A percentile compares a stretch with the other conserved stretches of the same genome.
Evolutionary conservation across 2,329 filamentous ascomycete species (phyloP).

Genomic region (Colletotrichum karsti): DNA sequence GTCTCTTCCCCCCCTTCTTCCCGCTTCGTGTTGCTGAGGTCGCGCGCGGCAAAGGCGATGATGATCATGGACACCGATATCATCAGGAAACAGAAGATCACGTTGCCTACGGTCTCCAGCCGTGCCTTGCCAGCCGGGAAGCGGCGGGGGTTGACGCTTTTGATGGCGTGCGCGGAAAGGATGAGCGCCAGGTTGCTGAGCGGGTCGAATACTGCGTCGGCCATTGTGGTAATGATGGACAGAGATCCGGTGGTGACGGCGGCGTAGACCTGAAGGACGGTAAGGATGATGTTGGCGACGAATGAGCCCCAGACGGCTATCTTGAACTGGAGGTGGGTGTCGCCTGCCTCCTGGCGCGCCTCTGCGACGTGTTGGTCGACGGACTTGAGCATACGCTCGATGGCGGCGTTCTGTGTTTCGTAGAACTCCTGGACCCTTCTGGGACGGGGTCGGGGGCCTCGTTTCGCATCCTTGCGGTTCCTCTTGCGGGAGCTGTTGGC

Average conservation of each 20-base stretch:
- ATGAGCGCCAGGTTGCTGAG: constrained; percentile 88
- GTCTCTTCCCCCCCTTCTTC: constrained; percentile 55
- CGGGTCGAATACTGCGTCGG: constrained; percentile 94
- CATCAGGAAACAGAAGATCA: constrained; percentile 97
- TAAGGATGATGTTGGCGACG: constrained; percentile 80
- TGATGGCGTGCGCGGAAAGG: constrained; percentile 85
- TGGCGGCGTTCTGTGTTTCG: constrained; percentile 89
- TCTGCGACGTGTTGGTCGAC: constrained; percentile 90
- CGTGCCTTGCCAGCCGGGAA: constrained; percentile 94
- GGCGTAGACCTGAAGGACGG: constrained; percentile 85
- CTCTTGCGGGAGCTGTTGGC: constrained; percentile 85
- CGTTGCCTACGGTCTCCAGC: constrained; percentile 95
- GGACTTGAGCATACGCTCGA: constrained; percentile 88
- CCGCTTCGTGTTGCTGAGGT: constrained; percentile 62
- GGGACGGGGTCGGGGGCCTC: constrained; percentile 42
- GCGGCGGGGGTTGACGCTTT: constrained; percentile 81
- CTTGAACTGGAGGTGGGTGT: constrained; percentile 80
- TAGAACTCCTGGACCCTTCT: constrained; percentile 84
- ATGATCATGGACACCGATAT: constrained; percentile 89
- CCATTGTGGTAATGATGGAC: constrained; percentile 98
- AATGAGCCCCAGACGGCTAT: constrained; percentile 75
- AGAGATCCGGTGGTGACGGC: constrained; percentile 87
- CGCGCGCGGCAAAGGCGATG: constrained; percentile 84
- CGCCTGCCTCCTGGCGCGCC: constrained; percentile 80
- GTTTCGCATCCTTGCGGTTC: constrained; percentile 39